Evolutionary conservation across 331 rosid species (phyloP), one percentile per base, ranked within the genome.

Genomic region (Saraca asoca): DNA sequence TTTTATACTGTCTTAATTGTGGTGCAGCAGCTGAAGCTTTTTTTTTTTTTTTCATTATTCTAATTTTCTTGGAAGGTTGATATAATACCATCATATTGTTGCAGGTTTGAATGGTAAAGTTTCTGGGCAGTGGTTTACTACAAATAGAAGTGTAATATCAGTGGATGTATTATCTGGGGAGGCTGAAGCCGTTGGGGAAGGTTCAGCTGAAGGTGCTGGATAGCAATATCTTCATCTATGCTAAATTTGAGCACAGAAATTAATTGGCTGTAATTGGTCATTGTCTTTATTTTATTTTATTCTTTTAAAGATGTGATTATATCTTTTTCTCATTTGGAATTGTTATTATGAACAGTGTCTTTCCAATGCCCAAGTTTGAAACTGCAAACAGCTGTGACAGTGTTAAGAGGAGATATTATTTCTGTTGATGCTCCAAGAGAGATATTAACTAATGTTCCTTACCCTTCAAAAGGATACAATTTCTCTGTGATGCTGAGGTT

Each of bases 401-500:
- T 87, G 58, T 72, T 81, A 63, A 78, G 56, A 54, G 85, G 82
- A 68, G 66, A 79, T 65, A 69, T 78, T 74, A 37, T 92, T 68
- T 85, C 81, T 35, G 88, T 93, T 76, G 82, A 78, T 75, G 86
- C 95, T 81, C 98, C 98, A 29, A 85, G 75, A 33, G 96, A 81
- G 84, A 70, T 78, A 76, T 85, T 93, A 51, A 83, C 96, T 66
- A 93, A 93, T 58, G 95, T 81, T 71, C 96, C 94, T 49, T 84
- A 78, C 61, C 98, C 96, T 48, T 61, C 84, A 5, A 84, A 93
- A 79, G 96, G 96, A 84, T 93, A 87, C 76, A 82, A 85, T 66
- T 93, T 93, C 85, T 75, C 89, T 2, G 91, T 89, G 80, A 85
- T 79, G 76, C 69, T 89, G 84, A 84, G 96, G 98, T 92, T 75